Percentiles rank a stretch among this genome's conserved stretches.
Conservation (phyloP, 1,139 yeast genomes). For the Geotrichum carabidarum region DNA sequence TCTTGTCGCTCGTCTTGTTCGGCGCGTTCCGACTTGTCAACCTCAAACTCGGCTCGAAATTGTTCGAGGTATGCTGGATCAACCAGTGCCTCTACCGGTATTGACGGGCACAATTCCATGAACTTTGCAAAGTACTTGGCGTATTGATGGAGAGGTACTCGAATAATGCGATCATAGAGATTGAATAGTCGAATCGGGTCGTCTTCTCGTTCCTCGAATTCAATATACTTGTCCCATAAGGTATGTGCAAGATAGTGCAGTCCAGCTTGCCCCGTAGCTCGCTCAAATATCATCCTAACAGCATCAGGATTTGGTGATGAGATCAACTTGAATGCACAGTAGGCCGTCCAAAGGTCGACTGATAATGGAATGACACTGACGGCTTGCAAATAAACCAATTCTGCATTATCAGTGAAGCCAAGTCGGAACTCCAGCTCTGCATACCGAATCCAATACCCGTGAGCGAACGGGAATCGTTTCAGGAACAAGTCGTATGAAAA, state of each 20-base stretch:
- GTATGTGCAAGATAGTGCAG: conserved; percentile 66
- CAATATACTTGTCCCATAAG: conserved; percentile 68
- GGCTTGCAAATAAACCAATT: conserved; percentile 48
- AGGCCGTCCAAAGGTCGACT: conserved; percentile 71
- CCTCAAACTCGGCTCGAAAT: conserved; percentile 31
- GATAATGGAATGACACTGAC: conserved; percentile 50
- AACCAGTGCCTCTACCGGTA: conserved; percentile 29
- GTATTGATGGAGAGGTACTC: conserved; percentile 73
- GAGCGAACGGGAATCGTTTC: conserved; percentile 61
- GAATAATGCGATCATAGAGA: conserved; percentile 43
- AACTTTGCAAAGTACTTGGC: conserved; percentile 46
- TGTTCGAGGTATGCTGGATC: conserved; percentile 28
- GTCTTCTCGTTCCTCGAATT: conserved; percentile 46
- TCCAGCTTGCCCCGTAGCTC: conserved; percentile 62
- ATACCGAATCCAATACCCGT: conserved; percentile 76
- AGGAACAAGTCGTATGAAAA: conserved; percentile 54
- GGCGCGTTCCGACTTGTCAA: conserved; percentile 20
- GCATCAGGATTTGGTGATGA: conserved; percentile 31
- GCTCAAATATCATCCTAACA: conserved; percentile 45
- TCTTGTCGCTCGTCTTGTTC: conserved; percentile 10
- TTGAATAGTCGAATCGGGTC: conserved; percentile 20
- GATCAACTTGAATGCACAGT: conserved; percentile 50
- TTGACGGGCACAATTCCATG: conserved; percentile 27
- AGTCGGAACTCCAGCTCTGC: conserved; percentile 61
- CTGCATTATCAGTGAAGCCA: conserved; percentile 45